These are phyloP conservation scores for Lasiodiplodia hormozganensis DNA, from an alignment of 2,329 filamentous ascomycete species.

Conservation along the genomic window DNA sequence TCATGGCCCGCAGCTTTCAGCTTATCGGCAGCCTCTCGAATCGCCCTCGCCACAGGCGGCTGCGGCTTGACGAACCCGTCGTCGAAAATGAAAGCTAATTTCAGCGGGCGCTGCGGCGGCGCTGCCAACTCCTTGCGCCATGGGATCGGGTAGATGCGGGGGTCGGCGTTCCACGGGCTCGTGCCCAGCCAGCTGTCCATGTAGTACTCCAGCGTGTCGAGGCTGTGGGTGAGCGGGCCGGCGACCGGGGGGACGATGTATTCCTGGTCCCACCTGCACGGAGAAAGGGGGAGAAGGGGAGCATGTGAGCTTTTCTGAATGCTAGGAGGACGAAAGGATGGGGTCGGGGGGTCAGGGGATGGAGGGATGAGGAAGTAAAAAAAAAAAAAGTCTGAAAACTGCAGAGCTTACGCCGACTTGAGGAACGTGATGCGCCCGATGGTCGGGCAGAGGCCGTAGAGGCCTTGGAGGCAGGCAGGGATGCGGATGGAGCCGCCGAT, in stretches of 20 bases:
- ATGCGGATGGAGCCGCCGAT: slow-evolving; percentile 31
- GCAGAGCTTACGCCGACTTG: slow-evolving; percentile 48
- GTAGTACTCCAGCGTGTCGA: slow-evolving; percentile 62
- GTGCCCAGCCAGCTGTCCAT: slow-evolving; percentile 62
- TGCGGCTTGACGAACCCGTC: slow-evolving; percentile 61
- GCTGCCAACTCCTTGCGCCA: slow-evolving; percentile 59
- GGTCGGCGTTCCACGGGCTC: slow-evolving; percentile 73
- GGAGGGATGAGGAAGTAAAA: too few species aligned
- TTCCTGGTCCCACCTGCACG: slow-evolving; percentile 60
- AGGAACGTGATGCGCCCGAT: slow-evolving; percentile 46
- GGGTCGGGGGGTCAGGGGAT: too few species aligned
- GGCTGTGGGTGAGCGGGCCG: slow-evolving; percentile 61
- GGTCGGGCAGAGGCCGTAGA: slow-evolving; percentile 41
- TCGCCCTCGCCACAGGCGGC: slow-evolving; percentile 56
- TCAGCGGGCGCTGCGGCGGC: slow-evolving; percentile 33
- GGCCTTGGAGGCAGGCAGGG: slow-evolving; percentile 25
- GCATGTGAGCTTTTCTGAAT: slow-evolving; percentile 50
- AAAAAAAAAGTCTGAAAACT: background rate
- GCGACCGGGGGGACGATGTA: slow-evolving; percentile 52
- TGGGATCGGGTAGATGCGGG: slow-evolving; percentile 68
- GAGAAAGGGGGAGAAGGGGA: slow-evolving; percentile 36
- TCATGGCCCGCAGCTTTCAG: slow-evolving; percentile 2
- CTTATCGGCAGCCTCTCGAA: slow-evolving; percentile 52
- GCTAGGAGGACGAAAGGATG: too few species aligned
- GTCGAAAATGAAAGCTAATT: slow-evolving; percentile 57